Percentiles rank a stretch among this genome's conserved stretches.
Evolutionary conservation across 73 alveolate species (phyloP).

Genomic region (Uronychia setigera): DNA sequence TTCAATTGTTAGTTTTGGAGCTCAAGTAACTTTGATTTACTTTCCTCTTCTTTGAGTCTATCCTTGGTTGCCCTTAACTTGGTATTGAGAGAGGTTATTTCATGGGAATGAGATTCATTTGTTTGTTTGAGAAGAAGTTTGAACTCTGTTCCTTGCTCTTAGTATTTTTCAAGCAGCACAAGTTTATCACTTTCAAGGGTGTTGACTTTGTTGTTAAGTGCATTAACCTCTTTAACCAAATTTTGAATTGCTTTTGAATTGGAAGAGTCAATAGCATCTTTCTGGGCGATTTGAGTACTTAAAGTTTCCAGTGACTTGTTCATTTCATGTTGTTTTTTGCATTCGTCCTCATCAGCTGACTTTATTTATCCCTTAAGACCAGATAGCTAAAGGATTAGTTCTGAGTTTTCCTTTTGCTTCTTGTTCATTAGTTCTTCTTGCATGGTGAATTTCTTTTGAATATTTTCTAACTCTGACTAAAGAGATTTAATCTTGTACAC

Average conservation of each 20-base stretch:
- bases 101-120: background rate
- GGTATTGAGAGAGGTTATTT: background rate
- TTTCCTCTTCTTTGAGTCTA: background rate
- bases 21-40: background rate
- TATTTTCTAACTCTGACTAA: background rate
- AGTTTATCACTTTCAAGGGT: slow-evolving; percentile 11
- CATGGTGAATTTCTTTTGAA: background rate
- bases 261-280: slow-evolving; percentile 5
- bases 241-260: background rate
- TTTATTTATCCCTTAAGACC: slow-evolving; percentile 1
- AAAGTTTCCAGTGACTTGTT: slow-evolving; percentile 3
- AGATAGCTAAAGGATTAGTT: slow-evolving; percentile 7
- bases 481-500: background rate
- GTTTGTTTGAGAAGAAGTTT: background rate
- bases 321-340: background rate
- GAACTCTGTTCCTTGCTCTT: slow-evolving; percentile 23
- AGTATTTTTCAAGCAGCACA: slow-evolving; percentile 10
- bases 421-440: background rate
- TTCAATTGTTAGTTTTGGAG: background rate
- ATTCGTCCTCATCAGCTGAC: background rate
- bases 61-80: slow-evolving; percentile 5
- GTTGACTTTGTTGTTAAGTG: slow-evolving; percentile 2
- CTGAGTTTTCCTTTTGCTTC: slow-evolving; percentile 2
- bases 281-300: slow-evolving; percentile 9
- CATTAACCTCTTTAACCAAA: slow-evolving; percentile 17